These are phyloP conservation scores for Skeletonema potamos DNA, from an alignment of 108 stramenopile genomes.

Conservation along the genomic window DNA sequence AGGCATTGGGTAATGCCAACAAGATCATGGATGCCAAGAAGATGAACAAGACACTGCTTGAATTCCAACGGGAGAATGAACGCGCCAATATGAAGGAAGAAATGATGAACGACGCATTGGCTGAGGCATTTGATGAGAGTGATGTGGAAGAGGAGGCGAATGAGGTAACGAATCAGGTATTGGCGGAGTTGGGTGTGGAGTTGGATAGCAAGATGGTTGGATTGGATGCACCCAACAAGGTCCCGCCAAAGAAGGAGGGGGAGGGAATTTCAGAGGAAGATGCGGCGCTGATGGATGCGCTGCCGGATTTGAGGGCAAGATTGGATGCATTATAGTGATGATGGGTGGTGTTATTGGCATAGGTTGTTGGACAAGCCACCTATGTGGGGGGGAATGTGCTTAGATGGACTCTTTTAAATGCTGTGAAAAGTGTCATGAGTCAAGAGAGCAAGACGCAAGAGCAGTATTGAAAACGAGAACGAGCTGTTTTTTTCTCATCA, in stretches of 20 bases:
- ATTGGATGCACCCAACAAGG: conserved; percentile 62
- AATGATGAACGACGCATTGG: conserved; percentile 84
- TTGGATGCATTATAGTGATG: conserved; percentile 68
- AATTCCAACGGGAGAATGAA: conserved; percentile 76
- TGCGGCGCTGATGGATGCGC: conserved; percentile 58
- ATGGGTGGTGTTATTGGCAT: neutral
- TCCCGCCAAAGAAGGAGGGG: conserved; percentile 24
- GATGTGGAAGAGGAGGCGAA: conserved; percentile 82
- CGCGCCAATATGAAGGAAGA: conserved; percentile 67
- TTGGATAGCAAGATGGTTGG: conserved; percentile 80
- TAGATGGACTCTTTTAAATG: no score
- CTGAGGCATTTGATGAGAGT: conserved; percentile 80
- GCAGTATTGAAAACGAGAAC: no score
- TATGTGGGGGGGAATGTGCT: no score
- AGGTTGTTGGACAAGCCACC: neutral
- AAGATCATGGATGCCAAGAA: conserved; percentile 70
- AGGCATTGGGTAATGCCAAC: conserved; percentile 62
- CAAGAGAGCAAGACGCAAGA: no score
- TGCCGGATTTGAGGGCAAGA: conserved; percentile 80
- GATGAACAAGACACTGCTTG: conserved; percentile 67
- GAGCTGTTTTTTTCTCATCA: neutral
- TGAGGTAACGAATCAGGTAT: conserved; percentile 65
- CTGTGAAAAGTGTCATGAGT: no score
- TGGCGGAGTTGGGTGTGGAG: conserved; percentile 87
- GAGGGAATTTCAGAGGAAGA: conserved; percentile 57